Percentiles rank a stretch among this genome's conserved stretches.
These are phyloP conservation scores for Mycena haematopus DNA, from an alignment of 768 basidiomycete genomes.

Conservation along the genomic window DNA sequence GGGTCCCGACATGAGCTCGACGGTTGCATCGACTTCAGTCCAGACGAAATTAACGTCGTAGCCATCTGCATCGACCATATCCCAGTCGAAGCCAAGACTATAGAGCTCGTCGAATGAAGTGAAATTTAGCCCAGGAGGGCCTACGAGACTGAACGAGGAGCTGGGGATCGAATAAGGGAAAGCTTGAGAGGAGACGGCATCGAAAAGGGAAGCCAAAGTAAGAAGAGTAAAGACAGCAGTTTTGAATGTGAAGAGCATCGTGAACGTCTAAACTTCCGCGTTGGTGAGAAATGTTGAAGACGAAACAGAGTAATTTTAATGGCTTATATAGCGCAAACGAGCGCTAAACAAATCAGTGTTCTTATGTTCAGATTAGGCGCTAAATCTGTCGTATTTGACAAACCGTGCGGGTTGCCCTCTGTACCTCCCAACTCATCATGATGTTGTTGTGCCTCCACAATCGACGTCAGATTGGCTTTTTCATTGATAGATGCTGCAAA, in stretches of 20 bases:
- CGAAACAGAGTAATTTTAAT: background rate
- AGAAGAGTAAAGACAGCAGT: constrained; percentile 2
- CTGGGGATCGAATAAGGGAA: constrained; percentile 1
- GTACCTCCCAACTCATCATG: background rate
- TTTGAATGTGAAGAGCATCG: constrained; percentile 2
- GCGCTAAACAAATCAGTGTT: constrained; percentile 3
- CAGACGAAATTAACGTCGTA: background rate
- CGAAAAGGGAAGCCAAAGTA: background rate
- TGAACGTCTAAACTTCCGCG: constrained; percentile 1
- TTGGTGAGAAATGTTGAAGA: constrained; percentile 2
- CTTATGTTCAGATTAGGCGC: background rate
- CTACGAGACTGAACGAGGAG: constrained; percentile 1
- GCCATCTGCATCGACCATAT: background rate
- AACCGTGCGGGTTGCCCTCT: background rate
- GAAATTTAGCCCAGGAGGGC: constrained; percentile 1
- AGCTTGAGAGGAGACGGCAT: background rate
- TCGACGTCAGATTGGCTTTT: background rate
- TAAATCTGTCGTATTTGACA: constrained; percentile 1
- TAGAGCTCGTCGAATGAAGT: background rate
- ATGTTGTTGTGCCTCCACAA: background rate
- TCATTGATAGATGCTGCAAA: background rate
- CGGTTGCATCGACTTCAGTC: background rate
- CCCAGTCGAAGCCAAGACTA: background rate
- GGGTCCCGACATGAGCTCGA: constrained; percentile 2
- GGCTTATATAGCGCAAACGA: constrained; percentile 1